Conservation (phyloP, 2,329 filamentous ascomycete species). For the Paradendryphiella salina region DNA sequence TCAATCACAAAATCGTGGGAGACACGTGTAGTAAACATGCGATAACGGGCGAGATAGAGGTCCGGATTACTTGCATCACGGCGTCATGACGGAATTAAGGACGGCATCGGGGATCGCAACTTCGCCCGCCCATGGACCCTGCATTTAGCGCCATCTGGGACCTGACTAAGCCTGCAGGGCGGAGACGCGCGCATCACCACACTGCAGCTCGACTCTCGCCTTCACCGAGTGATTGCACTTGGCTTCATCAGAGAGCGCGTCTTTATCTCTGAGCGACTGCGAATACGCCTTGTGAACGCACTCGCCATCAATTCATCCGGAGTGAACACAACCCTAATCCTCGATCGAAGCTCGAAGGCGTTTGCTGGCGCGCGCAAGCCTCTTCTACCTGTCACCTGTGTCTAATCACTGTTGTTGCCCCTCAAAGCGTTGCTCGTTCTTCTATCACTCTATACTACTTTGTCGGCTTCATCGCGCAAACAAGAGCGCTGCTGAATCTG, state of each 20-base stretch:
- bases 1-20: neutral
- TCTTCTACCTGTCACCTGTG: neutral
- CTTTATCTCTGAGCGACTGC: neutral
- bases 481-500: neutral
- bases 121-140: conserved; percentile 17
- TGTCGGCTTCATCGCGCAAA: neutral
- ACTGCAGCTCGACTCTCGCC: conserved; percentile 8
- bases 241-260: neutral
- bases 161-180: conserved; percentile 4
- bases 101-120: neutral
- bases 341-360: neutral
- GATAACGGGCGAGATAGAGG: neutral
- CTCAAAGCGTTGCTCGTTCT: neutral
- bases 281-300: neutral
- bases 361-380: neutral
- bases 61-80: conserved; percentile 2
- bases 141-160: conserved; percentile 6
- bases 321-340: neutral
- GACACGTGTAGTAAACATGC: neutral
- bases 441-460: neutral
- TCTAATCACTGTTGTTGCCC: neutral
- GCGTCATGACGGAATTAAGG: conserved; percentile 22
- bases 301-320: neutral
- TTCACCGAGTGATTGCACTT: conserved; percentile 3
- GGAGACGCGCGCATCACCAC: conserved; percentile 2